phyloP scores from a whole-genome alignment of 2,329 filamentous ascomycete species.

The Aspergillus terreus region DNA sequence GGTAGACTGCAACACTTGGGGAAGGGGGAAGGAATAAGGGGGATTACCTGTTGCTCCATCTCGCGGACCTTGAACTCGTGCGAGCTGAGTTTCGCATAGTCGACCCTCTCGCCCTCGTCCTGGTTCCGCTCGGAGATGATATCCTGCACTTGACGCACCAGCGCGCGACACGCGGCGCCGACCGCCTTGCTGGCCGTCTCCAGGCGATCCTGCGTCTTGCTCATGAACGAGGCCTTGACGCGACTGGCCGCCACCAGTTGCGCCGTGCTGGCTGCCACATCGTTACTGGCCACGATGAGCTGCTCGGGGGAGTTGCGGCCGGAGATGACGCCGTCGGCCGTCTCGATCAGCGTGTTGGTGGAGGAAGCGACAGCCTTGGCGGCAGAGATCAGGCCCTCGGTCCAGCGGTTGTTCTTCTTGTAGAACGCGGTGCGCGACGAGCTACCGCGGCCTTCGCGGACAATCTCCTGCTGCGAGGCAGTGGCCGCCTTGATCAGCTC shows the following conservation, averaged over 20 bases:
- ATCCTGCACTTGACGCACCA: constrained; percentile 89
- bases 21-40: constrained; percentile 1
- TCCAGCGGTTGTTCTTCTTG: constrained; percentile 99
- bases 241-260: constrained; percentile 93
- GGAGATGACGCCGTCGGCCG: constrained; percentile 89
- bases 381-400: constrained; percentile 92
- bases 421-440: constrained; percentile 92
- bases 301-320: constrained; percentile 92
- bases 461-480: constrained; percentile 90
- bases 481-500: constrained; percentile 94
- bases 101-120: constrained; percentile 73
- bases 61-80: constrained; percentile 98
- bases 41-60: constrained; percentile 95
- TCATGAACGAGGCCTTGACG: constrained; percentile 98
- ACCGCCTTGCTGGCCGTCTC: constrained; percentile 92
- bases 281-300: constrained; percentile 95
- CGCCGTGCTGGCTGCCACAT: constrained; percentile 92
- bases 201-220: constrained; percentile 87
- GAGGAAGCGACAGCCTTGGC: constrained; percentile 92
- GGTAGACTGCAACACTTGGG: background rate
- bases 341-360: constrained; percentile 96
- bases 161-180: constrained; percentile 75
- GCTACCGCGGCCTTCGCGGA: constrained; percentile 82
- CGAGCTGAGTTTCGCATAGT: constrained; percentile 81
- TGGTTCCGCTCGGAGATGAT: constrained; percentile 86